phyloP scores from a whole-genome alignment of 768 basidiomycete species.

The Leccinum boreale region DNA sequence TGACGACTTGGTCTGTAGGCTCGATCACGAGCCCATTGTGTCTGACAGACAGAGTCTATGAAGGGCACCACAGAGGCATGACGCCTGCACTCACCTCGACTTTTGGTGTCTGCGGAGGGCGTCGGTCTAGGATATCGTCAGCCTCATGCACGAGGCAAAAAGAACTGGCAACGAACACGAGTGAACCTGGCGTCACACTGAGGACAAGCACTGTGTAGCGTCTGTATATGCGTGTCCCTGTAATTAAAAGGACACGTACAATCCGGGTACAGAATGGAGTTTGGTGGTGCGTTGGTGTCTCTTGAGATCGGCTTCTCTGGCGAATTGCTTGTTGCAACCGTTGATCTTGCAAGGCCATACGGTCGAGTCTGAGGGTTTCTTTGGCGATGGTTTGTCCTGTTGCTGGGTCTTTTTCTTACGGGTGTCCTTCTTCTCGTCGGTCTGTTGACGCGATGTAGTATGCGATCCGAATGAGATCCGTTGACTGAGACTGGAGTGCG shows the following conservation, averaged over 20 bases:
- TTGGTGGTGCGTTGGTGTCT: slow-evolving; percentile 80
- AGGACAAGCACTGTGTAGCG: slow-evolving; percentile 56
- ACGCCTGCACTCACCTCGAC: slow-evolving; percentile 51
- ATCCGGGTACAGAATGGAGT: slow-evolving; percentile 68
- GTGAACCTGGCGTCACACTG: slow-evolving; percentile 82
- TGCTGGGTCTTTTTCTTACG: slow-evolving; percentile 37
- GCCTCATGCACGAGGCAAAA: slow-evolving; percentile 9
- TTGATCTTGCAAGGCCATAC: slow-evolving; percentile 80
- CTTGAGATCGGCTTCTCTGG: slow-evolving; percentile 79
- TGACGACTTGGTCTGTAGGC: slow-evolving; percentile 31
- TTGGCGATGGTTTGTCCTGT: slow-evolving; percentile 47
- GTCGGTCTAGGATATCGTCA: slow-evolving; percentile 54
- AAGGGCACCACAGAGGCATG: slow-evolving; percentile 2
- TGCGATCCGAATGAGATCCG: slow-evolving; percentile 5
- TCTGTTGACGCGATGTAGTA: slow-evolving; percentile 16
- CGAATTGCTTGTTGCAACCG: slow-evolving; percentile 80
- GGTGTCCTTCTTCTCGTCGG: slow-evolving; percentile 42
- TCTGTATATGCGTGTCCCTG: slow-evolving; percentile 16
- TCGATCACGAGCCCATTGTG: slow-evolving; percentile 70
- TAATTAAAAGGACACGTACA: slow-evolving; percentile 42
- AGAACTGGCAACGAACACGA: slow-evolving; percentile 47
- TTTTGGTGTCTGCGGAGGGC: slow-evolving; percentile 78
- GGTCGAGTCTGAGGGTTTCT: slow-evolving; percentile 48
- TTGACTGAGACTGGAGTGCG: slow-evolving; percentile 19
- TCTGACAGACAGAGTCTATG: slow-evolving; percentile 23